phyloP scores from a whole-genome alignment of 306 rosid genomes.

The Astragalus glycyphyllos region DNA sequence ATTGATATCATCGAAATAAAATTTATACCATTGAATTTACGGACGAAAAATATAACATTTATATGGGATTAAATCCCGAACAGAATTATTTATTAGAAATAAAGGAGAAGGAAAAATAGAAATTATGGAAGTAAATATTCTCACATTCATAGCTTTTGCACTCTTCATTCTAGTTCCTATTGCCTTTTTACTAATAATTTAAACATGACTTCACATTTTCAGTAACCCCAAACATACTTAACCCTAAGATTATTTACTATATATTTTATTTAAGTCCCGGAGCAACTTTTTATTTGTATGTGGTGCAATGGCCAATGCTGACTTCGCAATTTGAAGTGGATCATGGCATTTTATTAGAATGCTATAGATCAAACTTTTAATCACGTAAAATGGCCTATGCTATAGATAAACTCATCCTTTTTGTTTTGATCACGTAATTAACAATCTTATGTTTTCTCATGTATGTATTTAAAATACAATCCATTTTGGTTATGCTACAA shows the following conservation, averaged over 20 bases:
- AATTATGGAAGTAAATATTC: slow-evolving; percentile 7
- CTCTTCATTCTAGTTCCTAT: background rate
- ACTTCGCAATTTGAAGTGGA: slow-evolving; percentile 2
- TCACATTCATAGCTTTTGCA: background rate
- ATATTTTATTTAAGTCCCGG: background rate
- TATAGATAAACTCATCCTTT: too few species aligned
- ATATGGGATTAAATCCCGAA: too few species aligned
- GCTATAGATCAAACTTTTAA: background rate
- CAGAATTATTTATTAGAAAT: too few species aligned
- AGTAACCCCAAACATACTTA: too few species aligned
- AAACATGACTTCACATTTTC: too few species aligned
- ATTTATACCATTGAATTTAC: too few species aligned
- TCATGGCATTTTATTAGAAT: background rate
- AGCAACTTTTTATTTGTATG: background rate
- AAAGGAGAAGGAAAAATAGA: too few species aligned
- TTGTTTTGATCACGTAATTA: background rate
- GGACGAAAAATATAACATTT: too few species aligned
- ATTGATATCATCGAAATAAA: too few species aligned
- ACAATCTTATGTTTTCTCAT: background rate
- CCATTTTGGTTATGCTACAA: slow-evolving; percentile 12
- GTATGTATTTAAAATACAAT: background rate
- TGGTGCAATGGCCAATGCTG: background rate
- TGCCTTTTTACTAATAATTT: background rate
- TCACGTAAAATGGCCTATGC: too few species aligned
- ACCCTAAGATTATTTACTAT: slow-evolving; percentile 3